Conservation (phyloP, 225 moss, liverwort and hornwort genomes). For the Bryum argenteum region DNA sequence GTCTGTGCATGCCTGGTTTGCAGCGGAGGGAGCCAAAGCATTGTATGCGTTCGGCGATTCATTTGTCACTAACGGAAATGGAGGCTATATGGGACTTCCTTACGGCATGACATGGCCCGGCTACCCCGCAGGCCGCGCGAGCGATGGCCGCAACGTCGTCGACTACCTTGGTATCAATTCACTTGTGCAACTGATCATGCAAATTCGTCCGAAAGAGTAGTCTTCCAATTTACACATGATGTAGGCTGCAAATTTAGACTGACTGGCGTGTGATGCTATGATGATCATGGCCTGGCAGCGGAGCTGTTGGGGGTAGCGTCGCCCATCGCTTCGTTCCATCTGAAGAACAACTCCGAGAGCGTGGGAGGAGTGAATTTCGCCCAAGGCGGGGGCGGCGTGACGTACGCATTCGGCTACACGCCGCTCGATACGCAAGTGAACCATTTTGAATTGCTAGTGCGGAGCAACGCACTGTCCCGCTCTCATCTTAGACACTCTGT, state of each 20-base stretch:
- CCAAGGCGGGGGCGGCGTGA: slow-evolving; percentile 43
- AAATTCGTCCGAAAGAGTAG: too few relatives aligned
- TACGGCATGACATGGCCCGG: slow-evolving; percentile 58
- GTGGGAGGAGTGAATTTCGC: slow-evolving; percentile 49
- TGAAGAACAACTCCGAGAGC: slow-evolving; percentile 30
- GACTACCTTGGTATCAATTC: slow-evolving; percentile 40
- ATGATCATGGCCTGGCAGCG: slow-evolving; percentile 24
- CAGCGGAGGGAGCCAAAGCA: slow-evolving; percentile 44
- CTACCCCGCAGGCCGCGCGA: slow-evolving; percentile 42
- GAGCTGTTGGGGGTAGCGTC: slow-evolving; percentile 39
- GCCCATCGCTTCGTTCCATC: slow-evolving; percentile 30
- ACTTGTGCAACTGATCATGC: too few relatives aligned
- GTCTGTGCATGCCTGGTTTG: background rate
- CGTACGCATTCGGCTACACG: slow-evolving; percentile 48
- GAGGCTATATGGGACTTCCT: slow-evolving; percentile 37
- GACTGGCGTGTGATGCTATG: too few relatives aligned
- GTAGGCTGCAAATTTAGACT: too few relatives aligned
- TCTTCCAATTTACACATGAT: too few relatives aligned
- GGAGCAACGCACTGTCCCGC: slow-evolving; percentile 12
- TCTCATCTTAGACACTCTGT: slow-evolving; percentile 43
- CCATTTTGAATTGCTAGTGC: slow-evolving; percentile 36
- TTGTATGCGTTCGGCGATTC: slow-evolving; percentile 60
- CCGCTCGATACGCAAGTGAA: slow-evolving; percentile 51
- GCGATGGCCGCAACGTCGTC: slow-evolving; percentile 61
- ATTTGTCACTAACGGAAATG: slow-evolving; percentile 46